Evolutionary conservation across 768 basidiomycete genomes (phyloP).

Genomic region (Galerina marginata): DNA sequence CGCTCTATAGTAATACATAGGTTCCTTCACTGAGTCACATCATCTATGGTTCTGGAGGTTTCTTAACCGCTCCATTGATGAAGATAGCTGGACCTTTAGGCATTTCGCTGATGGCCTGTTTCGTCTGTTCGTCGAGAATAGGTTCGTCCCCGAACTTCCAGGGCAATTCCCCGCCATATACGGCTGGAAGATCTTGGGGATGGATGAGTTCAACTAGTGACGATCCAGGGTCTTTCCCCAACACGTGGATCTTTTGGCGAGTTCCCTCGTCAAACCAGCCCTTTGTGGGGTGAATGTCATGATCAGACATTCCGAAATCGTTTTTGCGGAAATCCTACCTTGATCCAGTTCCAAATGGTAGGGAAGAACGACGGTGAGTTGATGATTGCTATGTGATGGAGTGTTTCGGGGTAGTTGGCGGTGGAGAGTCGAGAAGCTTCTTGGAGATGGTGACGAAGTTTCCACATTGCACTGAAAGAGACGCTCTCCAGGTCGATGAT

Average conservation of each 20-base stretch:
- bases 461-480: constrained; percentile 71
- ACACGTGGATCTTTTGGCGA: constrained; percentile 75
- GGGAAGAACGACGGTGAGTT: constrained; percentile 86
- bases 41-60: constrained; percentile 18
- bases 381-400: constrained; percentile 69
- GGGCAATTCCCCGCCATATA: constrained; percentile 76
- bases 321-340: constrained; percentile 45
- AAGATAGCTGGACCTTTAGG: constrained; percentile 56
- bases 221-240: constrained; percentile 63
- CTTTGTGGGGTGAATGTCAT: constrained; percentile 32
- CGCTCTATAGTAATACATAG: not conserved
- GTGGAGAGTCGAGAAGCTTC: constrained; percentile 77
- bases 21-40: not conserved
- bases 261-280: constrained; percentile 84
- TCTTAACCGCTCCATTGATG: constrained; percentile 45
- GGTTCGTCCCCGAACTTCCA: constrained; percentile 77
- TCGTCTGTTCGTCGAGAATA: constrained; percentile 60
- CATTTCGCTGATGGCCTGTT: constrained; percentile 49
- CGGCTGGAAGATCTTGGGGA: constrained; percentile 57
- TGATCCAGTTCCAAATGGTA: constrained; percentile 85
- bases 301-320: not conserved
- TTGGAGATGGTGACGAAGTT: constrained; percentile 71
- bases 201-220: constrained; percentile 55
- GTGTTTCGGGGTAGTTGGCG: constrained; percentile 83
- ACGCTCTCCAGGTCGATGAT: constrained; percentile 77